These are phyloP conservation scores for Laguncularia racemosa DNA, from an alignment of 345 rosid species.

Conservation along the genomic window DNA sequence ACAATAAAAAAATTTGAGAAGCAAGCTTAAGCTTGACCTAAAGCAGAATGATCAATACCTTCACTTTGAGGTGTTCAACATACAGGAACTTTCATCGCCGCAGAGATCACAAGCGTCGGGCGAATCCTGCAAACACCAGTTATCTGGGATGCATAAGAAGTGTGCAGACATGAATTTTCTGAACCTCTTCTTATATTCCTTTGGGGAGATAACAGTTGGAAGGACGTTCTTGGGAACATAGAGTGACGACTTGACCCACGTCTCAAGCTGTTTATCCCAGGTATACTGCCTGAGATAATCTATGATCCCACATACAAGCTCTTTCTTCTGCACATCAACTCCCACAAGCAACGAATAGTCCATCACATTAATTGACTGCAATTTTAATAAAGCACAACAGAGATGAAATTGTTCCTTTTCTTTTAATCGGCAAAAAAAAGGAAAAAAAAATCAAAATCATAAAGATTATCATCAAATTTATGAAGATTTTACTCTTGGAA, in stretches of 20 bases:
- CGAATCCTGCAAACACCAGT: slow-evolving; percentile 60
- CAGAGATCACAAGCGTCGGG: slow-evolving; percentile 33
- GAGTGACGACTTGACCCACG: slow-evolving; percentile 94
- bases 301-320: slow-evolving; percentile 93
- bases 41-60: slow-evolving; percentile 7
- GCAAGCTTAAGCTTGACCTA: slow-evolving; percentile 4
- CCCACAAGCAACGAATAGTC: slow-evolving; percentile 93
- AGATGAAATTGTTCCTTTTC: not conserved
- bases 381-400: not conserved
- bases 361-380: slow-evolving; percentile 89
- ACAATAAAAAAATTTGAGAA: slow-evolving; percentile 4
- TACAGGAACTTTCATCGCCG: slow-evolving; percentile 21
- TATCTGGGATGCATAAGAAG: slow-evolving; percentile 83
- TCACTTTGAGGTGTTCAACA: not conserved
- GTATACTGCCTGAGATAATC: slow-evolving; percentile 97
- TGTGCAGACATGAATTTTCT: slow-evolving; percentile 85
- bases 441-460: not conserved
- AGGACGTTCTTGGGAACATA: slow-evolving; percentile 69
- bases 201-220: slow-evolving; percentile 91
- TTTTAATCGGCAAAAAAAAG: not conserved
- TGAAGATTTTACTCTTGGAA: not conserved
- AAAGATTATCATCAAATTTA: not conserved
- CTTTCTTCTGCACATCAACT: slow-evolving; percentile 54
- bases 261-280: slow-evolving; percentile 95
- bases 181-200: slow-evolving; percentile 88